Percentiles rank a stretch among this genome's conserved stretches.
phyloP scores from a whole-genome alignment of 2,329 filamentous ascomycete species.

The Hypoxylon sp. region DNA sequence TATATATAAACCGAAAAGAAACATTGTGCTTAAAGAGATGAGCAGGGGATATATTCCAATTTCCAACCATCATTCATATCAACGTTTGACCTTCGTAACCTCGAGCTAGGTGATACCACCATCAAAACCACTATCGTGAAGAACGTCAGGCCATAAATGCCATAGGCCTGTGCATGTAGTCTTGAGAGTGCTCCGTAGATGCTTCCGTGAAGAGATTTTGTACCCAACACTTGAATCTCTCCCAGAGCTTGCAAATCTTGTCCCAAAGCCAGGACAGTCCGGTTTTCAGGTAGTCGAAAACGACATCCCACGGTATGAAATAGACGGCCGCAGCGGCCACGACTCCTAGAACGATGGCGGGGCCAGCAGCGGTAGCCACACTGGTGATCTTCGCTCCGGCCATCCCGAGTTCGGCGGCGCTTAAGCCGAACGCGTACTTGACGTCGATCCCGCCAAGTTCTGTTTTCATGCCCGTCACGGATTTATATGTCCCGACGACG shows the following conservation, averaged over 20 bases:
- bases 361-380: conserved; percentile 15
- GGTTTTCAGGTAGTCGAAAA: conserved; percentile 12
- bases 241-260: conserved; percentile 23
- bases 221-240: conserved; percentile 21
- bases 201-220: conserved; percentile 7
- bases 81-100: neutral
- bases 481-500: conserved; percentile 16
- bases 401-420: conserved; percentile 9
- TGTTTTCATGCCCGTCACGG: conserved; percentile 15
- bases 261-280: conserved; percentile 19
- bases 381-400: conserved; percentile 4
- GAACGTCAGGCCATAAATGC: conserved; percentile 3
- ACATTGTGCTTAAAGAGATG: neutral
- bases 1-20: neutral
- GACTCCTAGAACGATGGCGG: conserved; percentile 9
- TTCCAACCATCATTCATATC: neutral
- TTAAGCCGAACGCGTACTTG: conserved; percentile 14
- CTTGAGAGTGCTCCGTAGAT: conserved; percentile 1
- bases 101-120: neutral
- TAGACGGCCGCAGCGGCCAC: conserved; percentile 12
- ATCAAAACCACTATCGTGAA: neutral
- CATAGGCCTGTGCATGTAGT: conserved; percentile 8
- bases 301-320: conserved; percentile 15
- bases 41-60: neutral
- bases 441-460: conserved; percentile 10